Percentiles rank a stretch among this genome's conserved stretches.
Evolutionary conservation across 345 rosid species (phyloP).

Genomic region (Trapa bicornis): DNA sequence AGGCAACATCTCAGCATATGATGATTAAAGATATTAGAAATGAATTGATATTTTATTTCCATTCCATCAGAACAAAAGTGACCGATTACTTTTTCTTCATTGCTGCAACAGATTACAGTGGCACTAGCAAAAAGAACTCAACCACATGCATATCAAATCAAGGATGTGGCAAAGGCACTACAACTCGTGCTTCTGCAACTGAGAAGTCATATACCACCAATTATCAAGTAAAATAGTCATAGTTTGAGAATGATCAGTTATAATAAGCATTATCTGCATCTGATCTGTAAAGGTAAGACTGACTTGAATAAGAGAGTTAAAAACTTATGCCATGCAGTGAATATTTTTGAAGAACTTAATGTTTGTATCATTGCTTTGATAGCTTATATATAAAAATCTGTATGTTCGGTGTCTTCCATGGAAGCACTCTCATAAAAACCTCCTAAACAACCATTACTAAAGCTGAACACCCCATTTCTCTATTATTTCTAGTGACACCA

Average conservation of each 20-base stretch:
- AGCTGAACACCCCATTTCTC: neutral
- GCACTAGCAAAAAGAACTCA: slow-evolving; percentile 26
- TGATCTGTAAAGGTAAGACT: neutral
- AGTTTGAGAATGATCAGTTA: slow-evolving; percentile 5
- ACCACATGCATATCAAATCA: slow-evolving; percentile 12
- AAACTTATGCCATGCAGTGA: neutral
- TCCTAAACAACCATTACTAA: neutral
- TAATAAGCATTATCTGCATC: slow-evolving; percentile 7
- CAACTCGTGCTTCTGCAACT: slow-evolving; percentile 25
- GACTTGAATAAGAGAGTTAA: neutral
- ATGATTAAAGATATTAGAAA: neutral
- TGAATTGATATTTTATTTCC: neutral
- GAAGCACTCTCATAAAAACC: neutral
- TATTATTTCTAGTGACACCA: neutral
- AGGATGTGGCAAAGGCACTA: slow-evolving; percentile 6
- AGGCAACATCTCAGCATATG: neutral
- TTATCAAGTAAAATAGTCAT: slow-evolving; percentile 4
- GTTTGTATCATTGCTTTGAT: neutral
- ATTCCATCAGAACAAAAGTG: neutral
- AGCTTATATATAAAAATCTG: neutral
- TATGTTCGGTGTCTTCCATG: neutral
- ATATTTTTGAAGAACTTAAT: neutral
- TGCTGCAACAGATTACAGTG: slow-evolving; percentile 46
- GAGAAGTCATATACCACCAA: slow-evolving; percentile 15
- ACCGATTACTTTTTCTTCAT: slow-evolving; percentile 9